A percentile compares a stretch with the other conserved stretches of the same genome.
phyloP scores from a whole-genome alignment of 108 stramenopile species.

The Cyclotella baltica region DNA sequence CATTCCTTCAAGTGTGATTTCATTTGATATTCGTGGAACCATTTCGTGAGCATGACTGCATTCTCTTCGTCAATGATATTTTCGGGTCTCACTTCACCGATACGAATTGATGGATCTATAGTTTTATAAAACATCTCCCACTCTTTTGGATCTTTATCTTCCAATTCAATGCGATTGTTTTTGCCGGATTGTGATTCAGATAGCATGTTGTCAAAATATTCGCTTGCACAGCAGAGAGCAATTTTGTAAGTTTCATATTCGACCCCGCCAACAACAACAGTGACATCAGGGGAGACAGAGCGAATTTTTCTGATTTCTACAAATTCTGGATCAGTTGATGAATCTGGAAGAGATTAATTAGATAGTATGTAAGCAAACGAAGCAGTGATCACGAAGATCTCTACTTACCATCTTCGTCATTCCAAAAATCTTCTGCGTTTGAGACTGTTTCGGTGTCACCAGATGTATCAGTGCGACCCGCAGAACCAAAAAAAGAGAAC shows the following conservation, averaged over 20 bases:
- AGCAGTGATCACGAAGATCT: neutral
- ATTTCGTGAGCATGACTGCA: neutral
- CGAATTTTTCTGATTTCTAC: neutral
- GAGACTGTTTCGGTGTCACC: neutral
- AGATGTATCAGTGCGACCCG: neutral
- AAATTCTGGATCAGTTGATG: neutral
- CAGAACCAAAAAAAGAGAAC: neutral
- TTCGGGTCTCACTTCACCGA: neutral
- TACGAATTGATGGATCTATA: constrained; percentile 6
- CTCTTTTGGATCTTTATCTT: constrained; percentile 8
- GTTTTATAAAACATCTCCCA: constrained; percentile 11
- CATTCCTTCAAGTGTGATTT: neutral
- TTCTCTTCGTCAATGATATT: constrained; percentile 1
- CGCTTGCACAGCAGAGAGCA: constrained; percentile 7
- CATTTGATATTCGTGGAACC: constrained; percentile 1
- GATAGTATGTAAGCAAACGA: neutral
- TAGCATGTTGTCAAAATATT: neutral
- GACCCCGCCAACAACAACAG: neutral
- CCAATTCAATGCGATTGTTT: neutral
- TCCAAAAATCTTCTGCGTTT: neutral
- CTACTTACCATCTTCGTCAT: neutral
- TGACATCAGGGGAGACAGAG: neutral
- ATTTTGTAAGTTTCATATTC: constrained; percentile 4
- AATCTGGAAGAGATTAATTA: neutral
- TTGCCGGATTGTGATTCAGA: neutral